Evolutionary conservation across 257 asterid genomes (phyloP), one percentile per base, ranked within the genome.

Genomic region (Solanum rostratum): DNA sequence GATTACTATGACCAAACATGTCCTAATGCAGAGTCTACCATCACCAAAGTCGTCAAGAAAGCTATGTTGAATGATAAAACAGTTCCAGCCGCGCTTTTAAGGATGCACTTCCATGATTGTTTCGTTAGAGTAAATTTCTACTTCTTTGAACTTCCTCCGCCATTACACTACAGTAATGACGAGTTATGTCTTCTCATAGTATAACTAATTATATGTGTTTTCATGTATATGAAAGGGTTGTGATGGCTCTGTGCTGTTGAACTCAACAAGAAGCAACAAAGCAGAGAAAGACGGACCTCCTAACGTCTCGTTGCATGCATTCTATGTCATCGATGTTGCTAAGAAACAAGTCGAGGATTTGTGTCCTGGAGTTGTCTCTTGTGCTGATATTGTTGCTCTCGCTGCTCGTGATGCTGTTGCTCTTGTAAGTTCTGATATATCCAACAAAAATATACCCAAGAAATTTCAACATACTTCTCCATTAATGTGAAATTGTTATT

Each of bases 101-200:
- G 98, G 86, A 92, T 92, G 98, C 97, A 95, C 65, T 95, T 95
- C 89, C 98, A 95, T 85, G 98, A 95, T 80, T 95, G 98, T 82
- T 94, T 95, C 85, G 86, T 95, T 78, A 93, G 97, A 88, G 98
- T 95, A 88, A 8, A 12, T 15, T 52, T 53, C n/a, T 3, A 46
- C 4, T 37, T 68, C 3, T 37, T 30, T 66, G 4, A 19, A 54
- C 22, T 6, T 10, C 62, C 22, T 7, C 1, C 18, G 59, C 6
- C 22, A 19, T 19, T 6, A 54, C 27, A 55, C 24, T 55, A 52
- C 19, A 11, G 3, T 13, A 49, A 49, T 54, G 53, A 49, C 43
- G n/a, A n/a, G n/a, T n/a, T n/a, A n/a, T n/a, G n/a, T n/a, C n/a
- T n/a, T n/a, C n/a, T n/a, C n/a, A 33, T 4, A 33, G 39, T 33